Percentiles rank a stretch among this genome's conserved stretches.
Conservation (phyloP, 140 eudicot species). For the Senecio squalidus region DNA sequence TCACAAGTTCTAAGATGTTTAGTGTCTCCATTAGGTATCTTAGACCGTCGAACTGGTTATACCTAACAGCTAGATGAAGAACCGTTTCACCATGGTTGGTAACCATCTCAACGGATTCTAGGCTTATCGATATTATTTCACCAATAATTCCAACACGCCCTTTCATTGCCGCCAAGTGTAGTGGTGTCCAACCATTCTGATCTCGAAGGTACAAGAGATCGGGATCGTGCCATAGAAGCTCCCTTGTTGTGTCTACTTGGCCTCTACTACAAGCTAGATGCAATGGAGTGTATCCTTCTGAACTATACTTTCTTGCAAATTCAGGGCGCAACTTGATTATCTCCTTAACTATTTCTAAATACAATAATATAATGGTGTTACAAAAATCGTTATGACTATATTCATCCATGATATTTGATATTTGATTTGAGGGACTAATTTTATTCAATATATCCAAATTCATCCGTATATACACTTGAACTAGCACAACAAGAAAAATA, state of each 20-base stretch:
- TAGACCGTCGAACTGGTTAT: conserved; percentile 46
- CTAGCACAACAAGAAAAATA: too few relatives aligned
- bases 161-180: conserved; percentile 46
- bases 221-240: conserved; percentile 31
- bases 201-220: conserved; percentile 44
- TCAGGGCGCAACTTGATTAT: conserved; percentile 34
- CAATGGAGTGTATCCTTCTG: conserved; percentile 40
- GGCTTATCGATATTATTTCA: conserved; percentile 32
- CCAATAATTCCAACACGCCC: conserved; percentile 35
- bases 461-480: too few relatives aligned
- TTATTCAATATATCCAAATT: too few relatives aligned
- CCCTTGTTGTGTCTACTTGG: conserved; percentile 41
- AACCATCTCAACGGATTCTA: conserved; percentile 32
- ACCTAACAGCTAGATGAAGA: conserved; percentile 48
- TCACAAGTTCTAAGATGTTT: conserved; percentile 26
- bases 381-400: neutral
- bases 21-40: conserved; percentile 36
- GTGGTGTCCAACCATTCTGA: conserved; percentile 49
- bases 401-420: neutral
- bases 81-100: conserved; percentile 44
- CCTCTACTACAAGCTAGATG: conserved; percentile 56
- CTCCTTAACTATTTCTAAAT: conserved; percentile 41
- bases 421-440: neutral
- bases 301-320: conserved; percentile 39
- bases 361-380: neutral